phyloP scores from a whole-genome alignment of 2,329 filamentous ascomycete species.

The Aspergillus calidoustus region DNA sequence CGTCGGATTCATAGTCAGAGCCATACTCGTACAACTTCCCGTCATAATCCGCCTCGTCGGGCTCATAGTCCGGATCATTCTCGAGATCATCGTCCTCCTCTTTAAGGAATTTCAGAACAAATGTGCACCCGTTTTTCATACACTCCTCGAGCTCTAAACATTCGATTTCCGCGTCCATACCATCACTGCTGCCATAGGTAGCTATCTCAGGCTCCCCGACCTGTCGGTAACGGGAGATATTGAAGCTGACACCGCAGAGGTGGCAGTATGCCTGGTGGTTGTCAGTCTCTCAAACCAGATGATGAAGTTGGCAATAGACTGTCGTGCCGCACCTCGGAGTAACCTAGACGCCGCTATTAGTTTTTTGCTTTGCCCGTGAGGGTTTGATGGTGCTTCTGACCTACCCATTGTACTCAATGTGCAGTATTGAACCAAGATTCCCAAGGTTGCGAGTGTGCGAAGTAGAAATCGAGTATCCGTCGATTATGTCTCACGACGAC shows the following conservation, averaged over 20 bases:
- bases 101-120: neutral
- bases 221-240: neutral
- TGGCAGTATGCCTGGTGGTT: neutral
- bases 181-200: neutral
- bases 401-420: neutral
- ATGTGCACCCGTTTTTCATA: neutral
- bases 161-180: neutral
- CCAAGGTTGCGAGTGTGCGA: no score
- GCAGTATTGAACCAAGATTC: no score
- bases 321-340: neutral
- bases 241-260: neutral
- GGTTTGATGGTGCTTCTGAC: neutral
- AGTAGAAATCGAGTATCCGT: no score
- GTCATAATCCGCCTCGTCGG: neutral
- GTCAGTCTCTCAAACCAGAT: neutral
- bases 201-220: neutral
- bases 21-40: neutral
- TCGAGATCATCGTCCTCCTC: neutral
- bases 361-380: neutral
- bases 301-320: no score
- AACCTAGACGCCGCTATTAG: neutral
- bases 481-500: neutral
- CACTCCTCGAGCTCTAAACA: neutral
- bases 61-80: neutral
- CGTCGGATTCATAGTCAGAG: neutral